Evolutionary conservation across 106 monocot species (phyloP), one percentile per base, ranked within the genome.

Genomic region (Cymbidium sinense): DNA sequence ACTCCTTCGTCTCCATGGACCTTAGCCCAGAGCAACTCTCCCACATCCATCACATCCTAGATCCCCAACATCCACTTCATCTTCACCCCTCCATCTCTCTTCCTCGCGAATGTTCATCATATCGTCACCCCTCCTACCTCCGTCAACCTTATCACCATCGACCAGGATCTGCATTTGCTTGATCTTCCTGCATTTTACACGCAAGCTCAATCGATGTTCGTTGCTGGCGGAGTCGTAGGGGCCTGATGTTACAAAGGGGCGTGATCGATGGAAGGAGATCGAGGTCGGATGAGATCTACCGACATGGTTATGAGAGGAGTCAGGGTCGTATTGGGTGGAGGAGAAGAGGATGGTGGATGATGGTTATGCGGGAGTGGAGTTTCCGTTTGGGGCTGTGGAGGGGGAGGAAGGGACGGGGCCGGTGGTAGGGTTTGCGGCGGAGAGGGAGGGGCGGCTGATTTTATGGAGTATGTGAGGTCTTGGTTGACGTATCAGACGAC

Each of bases 401-500:
- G 90, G 88, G 50, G 87, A 84, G 87, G 77, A 72, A 9, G 50
- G 67, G 28, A 93, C 90, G n/a, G 90, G 88, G 67, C 92, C 95
- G 61, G 84, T 90, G 27, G 58, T 23, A 5, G 87, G 87, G 74
- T 90, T 93, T 77, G 77, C 12, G 61, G 52, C 83, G 43, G 83
- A 78, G 90, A 76, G 41, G 58, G 43, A 64, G 36, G 91, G 17
- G 11, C 89, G 36, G 89, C 75, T 34, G 81, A 27, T 41, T 87
- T 58, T 34, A 43, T 95, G 52, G 83, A 78, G 62, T 88, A 89
- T 69, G 30, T 95, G 29, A 74, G 73, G 81, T 95, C 95, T 12
- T 95, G 88, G 95, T 95, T 93, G 61, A 87, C 90, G 72, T 93
- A 93, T 72, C 82, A 86, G 90, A 95, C 95, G 80, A 93, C 93